Evolutionary conservation across 176 grass and related monocot species (phyloP).

Genomic region (Aegilops speltoides): DNA sequence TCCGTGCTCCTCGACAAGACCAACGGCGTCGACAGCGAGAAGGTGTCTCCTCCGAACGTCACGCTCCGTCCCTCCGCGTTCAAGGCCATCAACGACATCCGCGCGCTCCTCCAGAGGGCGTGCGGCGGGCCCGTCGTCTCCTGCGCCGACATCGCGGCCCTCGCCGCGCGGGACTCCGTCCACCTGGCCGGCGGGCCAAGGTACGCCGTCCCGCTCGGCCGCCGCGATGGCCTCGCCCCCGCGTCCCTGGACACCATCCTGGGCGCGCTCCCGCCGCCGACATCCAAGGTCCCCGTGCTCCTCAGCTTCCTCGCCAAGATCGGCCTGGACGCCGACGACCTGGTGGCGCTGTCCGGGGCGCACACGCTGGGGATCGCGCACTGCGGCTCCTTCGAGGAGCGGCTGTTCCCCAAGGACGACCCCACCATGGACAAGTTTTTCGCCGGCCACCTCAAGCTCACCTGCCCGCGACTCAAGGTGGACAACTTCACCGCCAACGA

Average conservation of each 20-base stretch:
- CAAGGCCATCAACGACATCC: conserved; percentile 73
- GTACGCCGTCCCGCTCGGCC: conserved; percentile 50
- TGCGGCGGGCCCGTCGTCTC: conserved; percentile 69
- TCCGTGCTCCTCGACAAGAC: conserved; percentile 47
- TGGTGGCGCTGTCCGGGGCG: conserved; percentile 57
- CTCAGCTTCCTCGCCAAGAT: neutral
- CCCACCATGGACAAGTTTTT: conserved; percentile 38
- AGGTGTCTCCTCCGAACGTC: conserved; percentile 28
- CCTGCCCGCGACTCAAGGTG: conserved; percentile 14
- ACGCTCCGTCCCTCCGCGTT: conserved; percentile 55
- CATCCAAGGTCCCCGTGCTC: conserved; percentile 1
- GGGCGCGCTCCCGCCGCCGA: neutral
- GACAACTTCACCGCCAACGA: conserved; percentile 42
- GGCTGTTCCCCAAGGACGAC: conserved; percentile 51
- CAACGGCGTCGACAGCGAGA: conserved; percentile 40
- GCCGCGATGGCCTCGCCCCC: conserved; percentile 33
- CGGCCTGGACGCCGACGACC: conserved; percentile 42
- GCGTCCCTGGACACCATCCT: neutral
- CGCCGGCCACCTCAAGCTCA: conserved; percentile 37
- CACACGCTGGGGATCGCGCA: conserved; percentile 63
- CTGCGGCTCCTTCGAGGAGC: conserved; percentile 33
- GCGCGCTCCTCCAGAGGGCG: conserved; percentile 13
- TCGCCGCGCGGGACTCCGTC: conserved; percentile 57
- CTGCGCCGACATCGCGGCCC: conserved; percentile 65
- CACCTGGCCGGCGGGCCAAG: conserved; percentile 27